These are phyloP conservation scores for Spencermartinsiella ligniputridi DNA, from an alignment of 1,139 yeast species.

Conservation along the genomic window DNA sequence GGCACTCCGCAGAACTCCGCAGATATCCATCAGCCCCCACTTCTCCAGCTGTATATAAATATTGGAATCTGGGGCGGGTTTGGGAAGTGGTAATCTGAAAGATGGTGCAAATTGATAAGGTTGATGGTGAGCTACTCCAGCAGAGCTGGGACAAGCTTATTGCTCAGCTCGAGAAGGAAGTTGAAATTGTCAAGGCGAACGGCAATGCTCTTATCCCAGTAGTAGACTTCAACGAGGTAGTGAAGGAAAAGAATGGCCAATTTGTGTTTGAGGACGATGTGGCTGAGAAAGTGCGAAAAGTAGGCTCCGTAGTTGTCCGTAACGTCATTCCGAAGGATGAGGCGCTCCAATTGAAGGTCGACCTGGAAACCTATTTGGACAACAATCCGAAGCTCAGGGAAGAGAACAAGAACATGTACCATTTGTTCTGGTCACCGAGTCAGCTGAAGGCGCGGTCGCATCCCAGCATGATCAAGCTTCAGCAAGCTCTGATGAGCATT, in stretches of 20 bases:
- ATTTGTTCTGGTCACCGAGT: slow-evolving; percentile 43
- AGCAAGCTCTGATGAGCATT: slow-evolving; percentile 6
- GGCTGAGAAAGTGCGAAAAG: slow-evolving; percentile 15
- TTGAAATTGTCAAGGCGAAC: slow-evolving; percentile 20
- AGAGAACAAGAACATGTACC: slow-evolving; percentile 27
- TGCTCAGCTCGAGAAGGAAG: slow-evolving; percentile 24
- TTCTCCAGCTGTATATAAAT: too few species aligned
- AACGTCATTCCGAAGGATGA: slow-evolving; percentile 31
- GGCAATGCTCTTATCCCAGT: slow-evolving; percentile 24
- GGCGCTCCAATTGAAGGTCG: slow-evolving; percentile 23
- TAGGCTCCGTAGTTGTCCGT: slow-evolving; percentile 35
- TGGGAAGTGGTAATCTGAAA: too few species aligned
- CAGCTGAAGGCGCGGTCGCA: slow-evolving; percentile 44
- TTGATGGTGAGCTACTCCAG: slow-evolving; percentile 18
- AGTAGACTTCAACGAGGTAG: slow-evolving; percentile 18
- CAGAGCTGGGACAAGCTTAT: slow-evolving; percentile 32
- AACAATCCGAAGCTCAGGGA: slow-evolving; percentile 24
- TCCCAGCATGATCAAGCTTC: slow-evolving; percentile 35
- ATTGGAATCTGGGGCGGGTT: too few species aligned
- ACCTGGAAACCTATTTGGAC: slow-evolving; percentile 70
- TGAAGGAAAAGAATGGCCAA: slow-evolving; percentile 8
- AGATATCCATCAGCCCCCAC: too few species aligned
- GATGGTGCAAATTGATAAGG: not conserved
- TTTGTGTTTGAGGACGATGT: slow-evolving; percentile 12
- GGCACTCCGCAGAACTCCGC: too few species aligned